A percentile compares a stretch with the other conserved stretches of the same genome.
These are phyloP conservation scores for Verticillium alfalfae DNA, from an alignment of 2,329 filamentous ascomycete species.

Conservation along the genomic window DNA sequence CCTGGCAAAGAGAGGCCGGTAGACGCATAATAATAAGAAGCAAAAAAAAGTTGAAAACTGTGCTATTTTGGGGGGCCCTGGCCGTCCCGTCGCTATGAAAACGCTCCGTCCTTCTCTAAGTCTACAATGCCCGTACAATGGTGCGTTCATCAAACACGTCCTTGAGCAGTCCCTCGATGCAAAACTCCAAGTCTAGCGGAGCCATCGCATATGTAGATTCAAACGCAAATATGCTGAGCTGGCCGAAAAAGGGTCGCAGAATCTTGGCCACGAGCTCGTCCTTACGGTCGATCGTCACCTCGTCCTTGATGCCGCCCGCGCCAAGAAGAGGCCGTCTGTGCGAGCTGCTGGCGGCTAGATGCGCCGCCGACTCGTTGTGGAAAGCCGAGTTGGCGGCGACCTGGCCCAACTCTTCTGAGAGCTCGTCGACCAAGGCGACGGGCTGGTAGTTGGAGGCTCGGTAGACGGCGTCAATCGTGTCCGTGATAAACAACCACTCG, in stretches of 20 bases:
- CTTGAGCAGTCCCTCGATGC: conserved; percentile 57
- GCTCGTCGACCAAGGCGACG: conserved; percentile 75
- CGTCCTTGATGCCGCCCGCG: conserved; percentile 47
- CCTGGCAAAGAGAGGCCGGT: not conserved
- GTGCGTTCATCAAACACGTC: conserved; percentile 78
- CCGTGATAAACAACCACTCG: conserved; percentile 95
- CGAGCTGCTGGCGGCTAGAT: conserved; percentile 26
- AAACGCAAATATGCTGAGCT: conserved; percentile 88
- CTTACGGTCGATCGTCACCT: conserved; percentile 51
- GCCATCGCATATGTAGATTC: conserved; percentile 89
- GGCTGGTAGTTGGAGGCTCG: conserved; percentile 64
- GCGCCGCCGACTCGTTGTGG: conserved; percentile 29
- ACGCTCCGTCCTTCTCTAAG: not conserved
- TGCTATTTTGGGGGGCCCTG: not conserved
- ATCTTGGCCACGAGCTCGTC: conserved; percentile 71
- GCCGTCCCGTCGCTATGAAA: not conserved
- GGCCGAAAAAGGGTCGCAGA: conserved; percentile 81
- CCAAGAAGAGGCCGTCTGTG: conserved; percentile 45
- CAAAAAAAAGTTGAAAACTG: not conserved
- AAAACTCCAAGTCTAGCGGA: conserved; percentile 58
- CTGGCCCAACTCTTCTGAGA: conserved; percentile 68
- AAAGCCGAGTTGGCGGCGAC: conserved; percentile 22
- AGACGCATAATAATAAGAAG: no score
- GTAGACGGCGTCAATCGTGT: conserved; percentile 95
- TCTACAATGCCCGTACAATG: conserved; percentile 53